Evolutionary conservation across 768 basidiomycete species (phyloP), one percentile per base, ranked within the genome.

Genomic region (Panaeolus cyanescens): DNA sequence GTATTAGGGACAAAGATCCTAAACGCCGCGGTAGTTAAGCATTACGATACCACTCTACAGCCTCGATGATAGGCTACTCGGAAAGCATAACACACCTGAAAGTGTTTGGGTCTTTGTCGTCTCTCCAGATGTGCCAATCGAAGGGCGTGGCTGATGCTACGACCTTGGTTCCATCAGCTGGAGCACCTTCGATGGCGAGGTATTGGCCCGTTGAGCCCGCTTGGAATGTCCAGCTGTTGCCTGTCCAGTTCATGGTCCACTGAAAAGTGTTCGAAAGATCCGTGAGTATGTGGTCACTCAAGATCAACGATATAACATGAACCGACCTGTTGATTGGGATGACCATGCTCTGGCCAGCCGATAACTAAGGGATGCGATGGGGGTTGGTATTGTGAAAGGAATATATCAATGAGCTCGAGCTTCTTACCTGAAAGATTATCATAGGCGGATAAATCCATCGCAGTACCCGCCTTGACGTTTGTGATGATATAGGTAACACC

Each of bases 391-490:
- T 45, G 6, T 30, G 4, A 32, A 42, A 37, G 31, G 12, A 6
- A 45, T 20, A 30, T 34, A 57, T 33, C 4, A 13, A 30, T 50
- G 4, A 4, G 36, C 3, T 13, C 12, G 12, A 15, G n/a, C n/a
- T 4, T 72, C 81, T 28, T 60, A 83, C 84, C 77, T 54, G 83
- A 77, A 7, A 50, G 68, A 60, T 82, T 77, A 67, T 87, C 85
- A 7, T 60, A 74, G 3, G 80, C 84, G 17, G 86, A 87, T 59
- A 88, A 76, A 65, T 88, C 85, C 25, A 86, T 63, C 28, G 78
- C 82, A 4, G 81, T 87, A 2, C 78, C 79, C 7, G 79, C 74
- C 70, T 84, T 80, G 66, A 71, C 77, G 71, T 88, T 89, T 37
- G 68, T 74, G 65, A 88, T 76, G 32, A 64, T 75, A 73, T 83